Evolutionary conservation across 331 rosid species (phyloP), one percentile per base, ranked within the genome.

Genomic region (Quercus lobata): DNA sequence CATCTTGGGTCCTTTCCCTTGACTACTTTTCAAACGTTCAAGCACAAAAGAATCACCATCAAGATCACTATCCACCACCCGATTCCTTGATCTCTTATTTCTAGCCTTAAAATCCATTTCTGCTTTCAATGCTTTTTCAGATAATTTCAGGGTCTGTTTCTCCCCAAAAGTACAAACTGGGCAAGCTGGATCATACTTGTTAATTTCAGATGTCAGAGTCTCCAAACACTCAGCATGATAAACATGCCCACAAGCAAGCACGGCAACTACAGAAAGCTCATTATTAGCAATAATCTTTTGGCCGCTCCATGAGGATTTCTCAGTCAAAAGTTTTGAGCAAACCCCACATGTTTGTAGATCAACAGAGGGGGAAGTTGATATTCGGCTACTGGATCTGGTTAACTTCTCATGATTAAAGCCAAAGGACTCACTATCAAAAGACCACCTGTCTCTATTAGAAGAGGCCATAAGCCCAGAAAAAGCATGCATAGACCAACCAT

Each of bases 191-290:
- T 94, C 98, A 17, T 91, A 91, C 87, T 92, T 92, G 84, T 84
- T 65, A 75, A 84, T 76, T 71, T 94, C 98, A 69, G 94, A 87
- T 15, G 98, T 92, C 89, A 91, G 71, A 72, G 84, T 74, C 89
- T 94, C 98, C 89, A 94, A 83, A 73, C 98, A 94, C 80, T 94
- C 98, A 11, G 97, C 93, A 80, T 94, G 98, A 89, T 92, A 92
- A 44, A 88, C 89, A 61, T 92, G 97, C 24, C 96, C 98, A 87
- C 98, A 94, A 41, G 79, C 80, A 75, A 94, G 89, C 72, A 94
- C 96, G 37, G 98, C 85, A 76, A 90, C 97, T 32, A 92, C 94
- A 68, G 97, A 82, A 44, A 92, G 94, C 72, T 94, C 98, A 78
- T 84, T 89, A 79, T 73, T 85, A n/a, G 91, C 89, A 85, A 90